Percentiles rank a stretch among this genome's conserved stretches.
Evolutionary conservation across 306 rosid genomes (phyloP).

Genomic region (Cicer pinnatifidum): DNA sequence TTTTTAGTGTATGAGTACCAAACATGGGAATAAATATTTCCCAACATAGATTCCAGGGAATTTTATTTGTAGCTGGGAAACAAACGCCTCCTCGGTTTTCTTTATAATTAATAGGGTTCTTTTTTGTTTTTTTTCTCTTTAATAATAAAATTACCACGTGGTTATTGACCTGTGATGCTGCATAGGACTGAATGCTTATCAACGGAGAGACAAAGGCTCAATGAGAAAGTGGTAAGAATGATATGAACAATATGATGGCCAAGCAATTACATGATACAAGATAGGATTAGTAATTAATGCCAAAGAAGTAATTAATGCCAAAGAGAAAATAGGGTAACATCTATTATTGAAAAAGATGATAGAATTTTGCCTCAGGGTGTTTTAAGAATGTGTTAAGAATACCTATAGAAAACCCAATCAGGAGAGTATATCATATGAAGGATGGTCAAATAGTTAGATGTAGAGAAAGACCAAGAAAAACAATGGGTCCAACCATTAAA

Average conservation of each 20-base stretch:
- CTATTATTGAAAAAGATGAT: not conserved
- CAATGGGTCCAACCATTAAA: constrained; percentile 1
- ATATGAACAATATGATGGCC: not conserved
- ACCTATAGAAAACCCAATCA: no score
- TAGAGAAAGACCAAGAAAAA: not conserved
- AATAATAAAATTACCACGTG: not conserved
- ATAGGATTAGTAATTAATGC: not conserved
- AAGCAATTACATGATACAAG: not conserved
- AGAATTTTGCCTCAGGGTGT: no score
- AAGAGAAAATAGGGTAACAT: not conserved
- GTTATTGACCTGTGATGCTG: not conserved
- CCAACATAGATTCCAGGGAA: no score
- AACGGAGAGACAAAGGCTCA: not conserved
- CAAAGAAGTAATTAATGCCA: not conserved
- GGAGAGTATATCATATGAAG: not conserved
- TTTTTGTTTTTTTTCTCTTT: not conserved
- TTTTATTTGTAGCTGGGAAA: no score
- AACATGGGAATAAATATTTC: no score
- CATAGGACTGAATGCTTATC: not conserved
- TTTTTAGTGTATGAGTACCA: no score
- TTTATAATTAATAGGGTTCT: not conserved
- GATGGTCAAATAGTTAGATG: not conserved
- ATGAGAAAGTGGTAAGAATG: not conserved
- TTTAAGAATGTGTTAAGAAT: no score
- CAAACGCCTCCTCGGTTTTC: no score